Evolutionary conservation across 129 eudicot genomes (phyloP).

Genomic region (Lactuca sativa): DNA sequence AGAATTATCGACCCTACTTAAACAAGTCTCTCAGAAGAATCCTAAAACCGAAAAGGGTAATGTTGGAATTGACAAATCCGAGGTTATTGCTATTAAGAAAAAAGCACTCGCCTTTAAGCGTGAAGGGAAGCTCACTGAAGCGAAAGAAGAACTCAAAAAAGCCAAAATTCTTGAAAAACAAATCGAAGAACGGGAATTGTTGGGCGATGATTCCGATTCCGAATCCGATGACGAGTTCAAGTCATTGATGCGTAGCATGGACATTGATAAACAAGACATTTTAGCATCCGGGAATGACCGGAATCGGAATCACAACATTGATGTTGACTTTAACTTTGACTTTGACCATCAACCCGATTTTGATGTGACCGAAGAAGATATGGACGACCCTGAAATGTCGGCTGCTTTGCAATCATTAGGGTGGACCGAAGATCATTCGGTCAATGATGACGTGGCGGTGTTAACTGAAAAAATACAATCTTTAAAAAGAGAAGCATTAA

Average conservation of each 20-base stretch:
- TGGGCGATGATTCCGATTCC: slow-evolving; percentile 56
- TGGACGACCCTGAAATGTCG: slow-evolving; percentile 80
- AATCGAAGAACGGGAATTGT: slow-evolving; percentile 83
- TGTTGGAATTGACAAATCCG: slow-evolving; percentile 46
- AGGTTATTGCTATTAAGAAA: slow-evolving; percentile 71
- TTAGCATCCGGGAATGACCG: slow-evolving; percentile 38
- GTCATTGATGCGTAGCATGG: slow-evolving; percentile 68
- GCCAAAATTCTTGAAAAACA: slow-evolving; percentile 92
- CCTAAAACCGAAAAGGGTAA: slow-evolving; percentile 34
- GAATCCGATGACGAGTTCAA: slow-evolving; percentile 88
- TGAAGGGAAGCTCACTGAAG: slow-evolving; percentile 78
- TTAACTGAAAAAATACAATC: slow-evolving; percentile 60
- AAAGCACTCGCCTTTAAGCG: slow-evolving; percentile 83
- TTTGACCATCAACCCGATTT: slow-evolving; percentile 46
- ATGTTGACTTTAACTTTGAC: slow-evolving; percentile 46
- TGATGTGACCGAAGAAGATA: slow-evolving; percentile 79
- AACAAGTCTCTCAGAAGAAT: slow-evolving; percentile 52
- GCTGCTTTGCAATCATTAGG: slow-evolving; percentile 88
- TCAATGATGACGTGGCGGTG: slow-evolving; percentile 41
- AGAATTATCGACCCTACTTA: slow-evolving; percentile 64
- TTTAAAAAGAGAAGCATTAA: slow-evolving; percentile 67
- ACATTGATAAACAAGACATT: slow-evolving; percentile 44
- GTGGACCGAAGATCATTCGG: slow-evolving; percentile 66
- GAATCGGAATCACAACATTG: slow-evolving; percentile 30
- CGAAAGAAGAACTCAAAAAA: slow-evolving; percentile 85